Evolutionary conservation across 331 rosid genomes (phyloP), one percentile per base, ranked within the genome.

Genomic region (Arachis monticola): DNA sequence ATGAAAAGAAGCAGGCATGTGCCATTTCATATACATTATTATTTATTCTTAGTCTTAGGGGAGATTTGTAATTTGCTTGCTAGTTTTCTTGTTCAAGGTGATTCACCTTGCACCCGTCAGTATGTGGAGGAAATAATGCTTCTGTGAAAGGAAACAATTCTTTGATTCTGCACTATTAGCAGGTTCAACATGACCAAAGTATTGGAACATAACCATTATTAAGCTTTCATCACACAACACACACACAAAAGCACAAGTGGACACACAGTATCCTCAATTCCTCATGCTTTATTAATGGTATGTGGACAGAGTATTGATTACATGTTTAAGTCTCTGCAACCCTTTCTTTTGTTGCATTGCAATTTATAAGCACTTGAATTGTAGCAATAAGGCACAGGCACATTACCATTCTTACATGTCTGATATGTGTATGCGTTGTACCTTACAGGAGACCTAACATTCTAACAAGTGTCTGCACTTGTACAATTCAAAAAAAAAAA

Each of bases 1-100:
- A 93, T 73, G 91, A 91, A 69, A 88, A 91, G 85, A 89, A 87
- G 81, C 96, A 93, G 96, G 98, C 77, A 80, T 53, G 91, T 80
- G n/a, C 41, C 72, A 12, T 77, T 60, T 35, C 3, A 35, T 35
- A 35, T 35, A 35, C 38, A 35, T 4, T 80, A 22, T 38, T 70
- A 7, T 74, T 60, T 9, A 52, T 56, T 46, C 58, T 56, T 46
- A n/a, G 57, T 76, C 3, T 22, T 50, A 40, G 75, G 52, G 32
- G n/a, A 10, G 35, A n/a, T n/a, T n/a, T n/a, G n/a, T n/a, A n/a
- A n/a, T n/a, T n/a, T n/a, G n/a, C n/a, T n/a, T n/a, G n/a, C n/a
- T n/a, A n/a, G n/a, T n/a, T n/a, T n/a, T n/a, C n/a, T n/a, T n/a
- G n/a, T n/a, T n/a, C n/a, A n/a, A n/a, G n/a, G n/a, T n/a, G n/a